Evolutionary conservation across 2,329 filamentous ascomycete genomes (phyloP).

Genomic region (Colletotrichum neosansevieriae): DNA sequence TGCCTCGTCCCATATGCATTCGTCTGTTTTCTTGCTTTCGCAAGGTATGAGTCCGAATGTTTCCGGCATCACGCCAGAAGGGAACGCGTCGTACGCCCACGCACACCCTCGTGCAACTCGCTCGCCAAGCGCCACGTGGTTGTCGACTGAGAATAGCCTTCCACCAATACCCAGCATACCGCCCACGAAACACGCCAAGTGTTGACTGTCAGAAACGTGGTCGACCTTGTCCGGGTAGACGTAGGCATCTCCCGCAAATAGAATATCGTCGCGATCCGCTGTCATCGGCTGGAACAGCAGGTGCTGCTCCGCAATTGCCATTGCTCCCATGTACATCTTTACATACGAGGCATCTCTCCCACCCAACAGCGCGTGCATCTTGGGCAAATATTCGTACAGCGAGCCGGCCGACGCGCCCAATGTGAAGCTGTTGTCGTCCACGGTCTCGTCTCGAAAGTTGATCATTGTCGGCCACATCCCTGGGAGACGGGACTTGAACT

Average conservation of each 20-base stretch:
- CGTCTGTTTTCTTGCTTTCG: slow-evolving; percentile 46
- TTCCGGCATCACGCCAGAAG: slow-evolving; percentile 66
- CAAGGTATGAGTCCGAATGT: slow-evolving; percentile 58
- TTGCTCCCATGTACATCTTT: slow-evolving; percentile 66
- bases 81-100: slow-evolving; percentile 62
- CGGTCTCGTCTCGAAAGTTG: slow-evolving; percentile 65
- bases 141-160: slow-evolving; percentile 54
- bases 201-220: slow-evolving; percentile 53
- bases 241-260: slow-evolving; percentile 61
- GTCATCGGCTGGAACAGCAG: slow-evolving; percentile 75
- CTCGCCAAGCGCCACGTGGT: slow-evolving; percentile 57
- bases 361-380: slow-evolving; percentile 67
- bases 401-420: slow-evolving; percentile 57
- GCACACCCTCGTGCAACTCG: slow-evolving; percentile 64
- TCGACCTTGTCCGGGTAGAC: slow-evolving; percentile 39
- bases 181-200: slow-evolving; percentile 64
- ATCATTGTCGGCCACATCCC: slow-evolving; percentile 79
- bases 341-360: slow-evolving; percentile 67
- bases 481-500: slow-evolving; percentile 74
- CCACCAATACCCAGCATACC: slow-evolving; percentile 64
- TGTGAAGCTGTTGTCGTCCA: slow-evolving; percentile 48
- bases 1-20: slow-evolving; percentile 59
- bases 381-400: slow-evolving; percentile 56
- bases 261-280: slow-evolving; percentile 70
- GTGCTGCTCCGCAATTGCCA: slow-evolving; percentile 66